A percentile compares a stretch with the other conserved stretches of the same genome.
phyloP scores from a whole-genome alignment of 106 monocot genomes.

The Acorus calamus region DNA sequence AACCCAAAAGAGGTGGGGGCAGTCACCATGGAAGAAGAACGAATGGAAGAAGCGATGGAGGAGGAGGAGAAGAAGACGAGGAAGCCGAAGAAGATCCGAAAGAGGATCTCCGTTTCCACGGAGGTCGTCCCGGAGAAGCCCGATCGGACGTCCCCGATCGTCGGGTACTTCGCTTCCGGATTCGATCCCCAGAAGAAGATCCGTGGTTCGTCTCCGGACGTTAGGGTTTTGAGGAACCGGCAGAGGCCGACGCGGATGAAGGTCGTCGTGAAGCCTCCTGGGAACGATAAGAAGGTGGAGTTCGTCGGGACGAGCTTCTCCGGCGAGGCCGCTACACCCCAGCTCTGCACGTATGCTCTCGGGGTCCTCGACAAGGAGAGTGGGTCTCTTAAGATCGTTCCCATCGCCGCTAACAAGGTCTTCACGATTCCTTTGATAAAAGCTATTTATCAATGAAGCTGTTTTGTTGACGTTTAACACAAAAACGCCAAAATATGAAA shows the following conservation, averaged over 20 bases:
- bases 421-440: too few species aligned
- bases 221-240: constrained; percentile 37
- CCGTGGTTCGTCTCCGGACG: background rate
- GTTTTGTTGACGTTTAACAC: too few species aligned
- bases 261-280: constrained; percentile 40
- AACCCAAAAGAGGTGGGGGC: too few species aligned
- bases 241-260: constrained; percentile 26
- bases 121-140: constrained; percentile 26
- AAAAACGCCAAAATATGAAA: too few species aligned
- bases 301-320: constrained; percentile 73
- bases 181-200: constrained; percentile 33
- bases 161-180: constrained; percentile 90
- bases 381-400: constrained; percentile 54
- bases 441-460: too few species aligned
- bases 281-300: constrained; percentile 24
- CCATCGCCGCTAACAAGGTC: constrained; percentile 84
- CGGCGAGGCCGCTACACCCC: constrained; percentile 63
- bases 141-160: constrained; percentile 40
- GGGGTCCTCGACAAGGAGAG: constrained; percentile 87
- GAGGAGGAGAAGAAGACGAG: constrained; percentile 20
- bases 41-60: background rate
- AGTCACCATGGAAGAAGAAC: constrained; percentile 7
- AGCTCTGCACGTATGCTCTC: constrained; percentile 61
- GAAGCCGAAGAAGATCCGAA: constrained; percentile 3
- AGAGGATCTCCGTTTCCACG: constrained; percentile 16